These are phyloP conservation scores for Quillaja saponaria DNA, from an alignment of 306 rosid genomes.

Conservation along the genomic window DNA sequence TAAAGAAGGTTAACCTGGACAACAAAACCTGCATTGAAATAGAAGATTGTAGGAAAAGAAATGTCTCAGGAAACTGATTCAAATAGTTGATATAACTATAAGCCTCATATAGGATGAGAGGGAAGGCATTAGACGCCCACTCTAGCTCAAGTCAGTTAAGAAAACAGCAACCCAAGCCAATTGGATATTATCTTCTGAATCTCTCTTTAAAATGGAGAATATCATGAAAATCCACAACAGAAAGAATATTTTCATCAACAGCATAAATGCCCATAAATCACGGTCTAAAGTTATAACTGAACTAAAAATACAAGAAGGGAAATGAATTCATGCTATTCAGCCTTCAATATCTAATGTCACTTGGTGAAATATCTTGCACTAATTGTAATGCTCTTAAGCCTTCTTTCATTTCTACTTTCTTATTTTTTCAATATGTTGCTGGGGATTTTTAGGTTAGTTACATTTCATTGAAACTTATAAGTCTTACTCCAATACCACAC, in stretches of 20 bases:
- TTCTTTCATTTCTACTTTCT: too few relatives aligned
- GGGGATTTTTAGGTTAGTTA: too few relatives aligned
- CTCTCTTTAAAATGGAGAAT: too few relatives aligned
- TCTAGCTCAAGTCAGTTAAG: constrained; percentile 11
- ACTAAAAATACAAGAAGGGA: background rate
- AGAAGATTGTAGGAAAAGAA: constrained; percentile 8
- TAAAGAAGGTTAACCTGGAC: constrained; percentile 82
- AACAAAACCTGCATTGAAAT: constrained; percentile 74
- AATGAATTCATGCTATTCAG: background rate
- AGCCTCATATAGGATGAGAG: constrained; percentile 1
- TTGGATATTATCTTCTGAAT: too few relatives aligned
- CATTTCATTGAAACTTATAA: too few relatives aligned
- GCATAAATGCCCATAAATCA: background rate
- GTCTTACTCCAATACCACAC: too few relatives aligned
- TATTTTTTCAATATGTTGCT: too few relatives aligned
- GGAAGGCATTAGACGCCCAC: constrained; percentile 18
- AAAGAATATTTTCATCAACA: too few relatives aligned
- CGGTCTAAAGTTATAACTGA: constrained; percentile 17
- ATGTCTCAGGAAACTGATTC: constrained; percentile 10
- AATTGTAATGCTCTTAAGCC: too few relatives aligned
- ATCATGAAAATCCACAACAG: too few relatives aligned
- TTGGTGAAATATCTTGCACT: background rate
- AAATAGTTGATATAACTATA: background rate
- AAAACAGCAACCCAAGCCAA: constrained; percentile 20
- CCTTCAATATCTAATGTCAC: background rate